Evolutionary conservation across 2,329 filamentous ascomycete genomes (phyloP).

Genomic region (Leptographium lundbergii): DNA sequence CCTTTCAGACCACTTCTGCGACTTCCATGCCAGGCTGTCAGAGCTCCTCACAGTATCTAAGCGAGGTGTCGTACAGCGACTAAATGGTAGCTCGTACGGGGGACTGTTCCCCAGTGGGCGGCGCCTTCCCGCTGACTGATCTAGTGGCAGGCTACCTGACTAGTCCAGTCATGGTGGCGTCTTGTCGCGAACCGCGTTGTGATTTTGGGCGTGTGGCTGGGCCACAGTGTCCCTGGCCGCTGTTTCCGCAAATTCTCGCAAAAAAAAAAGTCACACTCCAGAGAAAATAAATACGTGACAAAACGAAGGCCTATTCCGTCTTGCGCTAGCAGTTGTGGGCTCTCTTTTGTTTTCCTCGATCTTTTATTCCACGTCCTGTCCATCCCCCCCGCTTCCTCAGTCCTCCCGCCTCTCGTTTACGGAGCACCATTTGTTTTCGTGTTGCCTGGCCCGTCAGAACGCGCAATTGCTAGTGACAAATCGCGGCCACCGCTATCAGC

Average conservation of each 20-base stretch:
- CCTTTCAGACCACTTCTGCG: not conserved
- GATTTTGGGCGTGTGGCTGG: slow-evolving; percentile 5
- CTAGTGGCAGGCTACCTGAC: not conserved
- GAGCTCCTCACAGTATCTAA: too few species aligned
- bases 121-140: not conserved
- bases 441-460: not conserved
- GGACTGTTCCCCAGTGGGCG: not conserved
- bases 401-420: not conserved
- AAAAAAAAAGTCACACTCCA: not conserved
- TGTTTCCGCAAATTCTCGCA: slow-evolving; percentile 8
- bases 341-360: not conserved
- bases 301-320: not conserved
- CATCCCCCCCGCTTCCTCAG: not conserved
- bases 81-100: not conserved
- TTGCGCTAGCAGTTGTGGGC: not conserved
- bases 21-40: not conserved
- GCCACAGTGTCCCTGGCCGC: slow-evolving; percentile 4
- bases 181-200: slow-evolving; percentile 11
- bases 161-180: slow-evolving; percentile 2
- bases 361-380: not conserved
- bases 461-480: not conserved
- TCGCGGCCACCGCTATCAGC: not conserved
- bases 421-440: not conserved
- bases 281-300: not conserved
- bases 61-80: too few species aligned